phyloP scores from a whole-genome alignment of 495 filamentous ascomycete genomes.

The Penicillium flavigenum region DNA sequence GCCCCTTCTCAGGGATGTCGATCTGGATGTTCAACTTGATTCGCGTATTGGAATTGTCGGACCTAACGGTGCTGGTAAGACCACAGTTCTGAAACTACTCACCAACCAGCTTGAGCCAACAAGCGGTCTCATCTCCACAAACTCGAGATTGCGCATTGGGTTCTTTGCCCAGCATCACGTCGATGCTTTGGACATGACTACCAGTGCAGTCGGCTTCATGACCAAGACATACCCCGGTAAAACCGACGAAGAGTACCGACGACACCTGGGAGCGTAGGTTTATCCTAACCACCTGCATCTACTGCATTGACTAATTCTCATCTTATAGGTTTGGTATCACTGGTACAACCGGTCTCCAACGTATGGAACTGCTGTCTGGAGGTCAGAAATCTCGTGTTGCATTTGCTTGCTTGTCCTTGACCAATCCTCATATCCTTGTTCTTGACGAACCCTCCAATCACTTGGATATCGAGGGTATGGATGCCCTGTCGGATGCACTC shows the following conservation, averaged over 20 bases:
- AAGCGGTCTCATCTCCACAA: constrained; percentile 76
- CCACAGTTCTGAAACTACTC: constrained; percentile 90
- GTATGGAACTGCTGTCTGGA: constrained; percentile 91
- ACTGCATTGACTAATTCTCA: constrained; percentile 7
- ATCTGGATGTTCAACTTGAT: constrained; percentile 96
- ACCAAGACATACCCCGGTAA: constrained; percentile 85
- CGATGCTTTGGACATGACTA: constrained; percentile 87
- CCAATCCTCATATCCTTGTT: constrained; percentile 94
- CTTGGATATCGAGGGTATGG: constrained; percentile 99
- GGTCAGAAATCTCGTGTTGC: constrained; percentile 98
- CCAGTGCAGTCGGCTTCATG: constrained; percentile 92
- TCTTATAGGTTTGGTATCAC: constrained; percentile 83
- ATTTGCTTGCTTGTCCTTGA: constrained; percentile 89
- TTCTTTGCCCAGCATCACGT: constrained; percentile 99
- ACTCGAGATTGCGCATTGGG: constrained; percentile 83
- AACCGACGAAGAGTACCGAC: constrained; percentile 93
- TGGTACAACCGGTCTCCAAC: constrained; percentile 93
- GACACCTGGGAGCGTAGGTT: constrained; percentile 79
- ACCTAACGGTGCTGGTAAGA: constrained; percentile 98
- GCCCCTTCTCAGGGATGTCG: constrained; percentile 78
- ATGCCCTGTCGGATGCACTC: constrained; percentile 82
- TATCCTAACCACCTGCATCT: background rate
- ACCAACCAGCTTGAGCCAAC: constrained; percentile 81
- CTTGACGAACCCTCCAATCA: constrained; percentile 99
- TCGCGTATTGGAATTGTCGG: constrained; percentile 98